phyloP scores from a whole-genome alignment of 2,329 filamentous ascomycete genomes.

The Aureobasidium uvarum region DNA sequence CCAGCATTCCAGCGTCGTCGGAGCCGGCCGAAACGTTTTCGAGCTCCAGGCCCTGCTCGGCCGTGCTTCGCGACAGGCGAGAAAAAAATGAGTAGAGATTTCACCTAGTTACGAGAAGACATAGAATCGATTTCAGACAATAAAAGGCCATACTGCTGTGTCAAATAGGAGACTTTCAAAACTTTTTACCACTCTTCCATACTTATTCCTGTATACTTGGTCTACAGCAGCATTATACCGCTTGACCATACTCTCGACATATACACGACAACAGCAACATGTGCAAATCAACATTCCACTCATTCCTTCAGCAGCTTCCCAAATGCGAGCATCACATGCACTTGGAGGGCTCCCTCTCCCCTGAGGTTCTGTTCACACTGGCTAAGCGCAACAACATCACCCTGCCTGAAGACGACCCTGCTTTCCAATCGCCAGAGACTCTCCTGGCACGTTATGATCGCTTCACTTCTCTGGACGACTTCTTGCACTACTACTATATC shows the following conservation, averaged over 20 bases:
- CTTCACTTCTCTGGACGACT: constrained; percentile 72
- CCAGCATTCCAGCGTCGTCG: not conserved
- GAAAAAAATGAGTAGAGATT: constrained; percentile 19
- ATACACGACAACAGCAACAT: constrained; percentile 28
- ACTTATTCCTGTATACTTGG: not conserved
- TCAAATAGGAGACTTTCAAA: constrained; percentile 4
- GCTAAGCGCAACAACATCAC: constrained; percentile 64
- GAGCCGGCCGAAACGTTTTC: constrained; percentile 21
- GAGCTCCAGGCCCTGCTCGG: constrained; percentile 18
- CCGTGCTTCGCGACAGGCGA: constrained; percentile 21
- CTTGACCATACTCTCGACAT: not conserved
- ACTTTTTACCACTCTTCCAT: constrained; percentile 4
- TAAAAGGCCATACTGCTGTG: constrained; percentile 2
- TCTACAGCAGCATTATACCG: not conserved
- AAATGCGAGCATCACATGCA: constrained; percentile 84
- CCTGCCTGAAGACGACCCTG: constrained; percentile 57
- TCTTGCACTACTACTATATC: constrained; percentile 75
- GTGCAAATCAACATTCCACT: constrained; percentile 56
- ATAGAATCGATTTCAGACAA: constrained; percentile 1
- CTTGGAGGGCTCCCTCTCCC: constrained; percentile 71
- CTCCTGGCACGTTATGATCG: constrained; percentile 63
- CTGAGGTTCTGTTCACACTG: constrained; percentile 66
- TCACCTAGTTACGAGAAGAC: not conserved
- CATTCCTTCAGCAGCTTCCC: constrained; percentile 64
- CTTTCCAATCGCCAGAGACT: constrained; percentile 60